phyloP scores from a whole-genome alignment of 768 basidiomycete genomes.

The Kwoniella dejecticola region DNA sequence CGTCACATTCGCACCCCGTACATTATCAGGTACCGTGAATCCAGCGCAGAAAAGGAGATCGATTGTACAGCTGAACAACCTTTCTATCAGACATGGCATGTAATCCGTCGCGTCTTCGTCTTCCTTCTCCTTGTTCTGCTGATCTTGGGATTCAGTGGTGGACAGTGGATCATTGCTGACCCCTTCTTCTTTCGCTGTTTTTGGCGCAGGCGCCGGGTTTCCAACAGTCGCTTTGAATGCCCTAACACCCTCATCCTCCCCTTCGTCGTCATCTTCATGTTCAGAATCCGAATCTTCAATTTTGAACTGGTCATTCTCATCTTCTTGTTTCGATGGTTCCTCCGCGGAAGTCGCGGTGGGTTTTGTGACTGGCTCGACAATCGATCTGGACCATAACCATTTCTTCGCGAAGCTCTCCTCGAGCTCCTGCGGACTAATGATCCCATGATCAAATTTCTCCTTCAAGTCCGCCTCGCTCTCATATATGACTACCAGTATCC shows the following conservation, averaged over 20 bases:
- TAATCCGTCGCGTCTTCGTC: slow-evolving; percentile 54
- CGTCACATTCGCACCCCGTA: slow-evolving; percentile 34
- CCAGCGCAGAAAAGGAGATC: slow-evolving; percentile 92
- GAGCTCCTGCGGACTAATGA: background rate
- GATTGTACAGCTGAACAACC: slow-evolving; percentile 73
- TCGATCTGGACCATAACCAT: slow-evolving; percentile 72
- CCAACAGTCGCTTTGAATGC: slow-evolving; percentile 43
- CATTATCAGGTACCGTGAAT: slow-evolving; percentile 73
- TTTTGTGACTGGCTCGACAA: slow-evolving; percentile 58
- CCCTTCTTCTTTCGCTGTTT: slow-evolving; percentile 5
- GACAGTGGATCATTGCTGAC: slow-evolving; percentile 30
- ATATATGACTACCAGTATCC: slow-evolving; percentile 87
- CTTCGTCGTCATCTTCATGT: slow-evolving; percentile 21
- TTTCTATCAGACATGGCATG: slow-evolving; percentile 77
- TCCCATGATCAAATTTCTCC: slow-evolving; percentile 9
- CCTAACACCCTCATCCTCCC: slow-evolving; percentile 32
- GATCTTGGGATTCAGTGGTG: background rate
- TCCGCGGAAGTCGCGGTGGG: background rate
- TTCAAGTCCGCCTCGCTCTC: slow-evolving; percentile 55
- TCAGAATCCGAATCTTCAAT: slow-evolving; percentile 48
- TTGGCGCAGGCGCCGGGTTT: slow-evolving; percentile 21
- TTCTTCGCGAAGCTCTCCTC: slow-evolving; percentile 66
- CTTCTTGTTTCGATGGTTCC: slow-evolving; percentile 9
- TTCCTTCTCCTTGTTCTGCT: background rate
- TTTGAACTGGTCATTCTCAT: slow-evolving; percentile 42